Evolutionary conservation across 495 filamentous ascomycete genomes (phyloP), one percentile per base, ranked within the genome.

Genomic region (Bombardia bombarda): DNA sequence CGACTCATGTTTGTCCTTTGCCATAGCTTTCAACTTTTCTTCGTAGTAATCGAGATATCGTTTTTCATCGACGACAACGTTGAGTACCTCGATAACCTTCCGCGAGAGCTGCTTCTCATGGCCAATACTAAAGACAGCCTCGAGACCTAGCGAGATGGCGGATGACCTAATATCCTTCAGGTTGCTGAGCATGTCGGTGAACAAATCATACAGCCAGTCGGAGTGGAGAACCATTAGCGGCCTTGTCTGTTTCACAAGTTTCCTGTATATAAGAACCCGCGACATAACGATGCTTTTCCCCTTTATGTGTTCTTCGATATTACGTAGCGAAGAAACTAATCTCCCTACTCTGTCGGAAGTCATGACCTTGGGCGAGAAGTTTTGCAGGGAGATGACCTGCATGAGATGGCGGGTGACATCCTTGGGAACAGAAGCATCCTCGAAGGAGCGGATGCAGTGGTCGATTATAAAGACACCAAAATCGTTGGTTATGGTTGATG

Each of bases 391-490:
- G 7, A 96, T 63, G 7, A 90, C 66, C 30, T 83, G 80, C 74
- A 95, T 78, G 47, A 93, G 75, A 52, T 84, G 80, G 25, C 79
- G 82, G 22, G 83, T 63, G 2, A 93, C 67, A 6, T 86, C 79
- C 50, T 98, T 98, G 0, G 89, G 78, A 13, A 74, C 68, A 3
- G 58, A 48, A 0, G 49, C 13, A 23, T 71, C 64, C 32, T 75
- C 72, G 38, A 95, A 74, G 21, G 74, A 75, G 25, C 70, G 69
- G 42, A 92, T 84, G 18, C 82, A 80, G 40, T 86, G 77, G 20
- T 96, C 88, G 36, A 94, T 63, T 22, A 95, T 69, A 55, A 86
- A 95, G 13, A 74, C 61, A 36, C 79, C 79, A 53, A 93, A 92
- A 3, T 90, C 86, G 32, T 84, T 78, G 3, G 83, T 71, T 18